A percentile compares a stretch with the other conserved stretches of the same genome.
These are phyloP conservation scores for Lachnellula occidentalis DNA, from an alignment of 2,329 filamentous ascomycete species.

Conservation along the genomic window DNA sequence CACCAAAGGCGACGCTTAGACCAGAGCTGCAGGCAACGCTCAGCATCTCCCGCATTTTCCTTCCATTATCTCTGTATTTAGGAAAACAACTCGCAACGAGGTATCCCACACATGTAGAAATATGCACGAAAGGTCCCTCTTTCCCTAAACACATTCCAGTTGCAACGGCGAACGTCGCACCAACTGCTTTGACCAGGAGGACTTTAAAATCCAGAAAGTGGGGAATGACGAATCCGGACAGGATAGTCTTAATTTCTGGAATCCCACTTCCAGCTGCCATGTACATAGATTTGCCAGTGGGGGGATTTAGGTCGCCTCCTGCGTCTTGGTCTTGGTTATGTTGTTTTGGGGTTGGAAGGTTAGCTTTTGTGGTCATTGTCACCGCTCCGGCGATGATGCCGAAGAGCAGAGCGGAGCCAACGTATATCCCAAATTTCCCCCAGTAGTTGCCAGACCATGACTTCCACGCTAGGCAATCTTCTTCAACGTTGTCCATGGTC, in stretches of 20 bases:
- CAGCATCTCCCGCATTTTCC: conserved; percentile 54
- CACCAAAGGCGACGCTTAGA: conserved; percentile 54
- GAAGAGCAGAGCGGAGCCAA: conserved; percentile 43
- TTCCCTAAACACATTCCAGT: conserved; percentile 57
- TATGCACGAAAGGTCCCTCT: conserved; percentile 58
- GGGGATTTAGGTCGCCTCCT: conserved; percentile 8
- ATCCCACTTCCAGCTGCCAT: conserved; percentile 55
- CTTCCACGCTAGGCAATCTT: conserved; percentile 25
- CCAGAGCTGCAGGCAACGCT: conserved; percentile 52
- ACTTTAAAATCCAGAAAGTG: conserved; percentile 51
- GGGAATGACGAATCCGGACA: conserved; percentile 56
- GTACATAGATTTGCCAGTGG: conserved; percentile 47
- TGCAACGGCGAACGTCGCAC: conserved; percentile 51
- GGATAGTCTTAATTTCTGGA: conserved; percentile 56
- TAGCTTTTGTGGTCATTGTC: conserved; percentile 45
- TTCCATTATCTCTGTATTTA: conserved; percentile 51
- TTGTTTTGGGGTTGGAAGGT: conserved; percentile 38
- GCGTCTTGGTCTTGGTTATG: conserved; percentile 12
- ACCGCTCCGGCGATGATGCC: conserved; percentile 43
- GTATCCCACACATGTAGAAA: conserved; percentile 52
- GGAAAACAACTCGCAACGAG: conserved; percentile 46
- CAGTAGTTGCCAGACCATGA: conserved; percentile 32
- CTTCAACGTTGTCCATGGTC: conserved; percentile 16
- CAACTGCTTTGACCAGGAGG: conserved; percentile 51
- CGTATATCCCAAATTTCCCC: conserved; percentile 42